Conservation (phyloP, 2,329 filamentous ascomycete genomes). For the Myriosclerotinia duriaeana region DNA sequence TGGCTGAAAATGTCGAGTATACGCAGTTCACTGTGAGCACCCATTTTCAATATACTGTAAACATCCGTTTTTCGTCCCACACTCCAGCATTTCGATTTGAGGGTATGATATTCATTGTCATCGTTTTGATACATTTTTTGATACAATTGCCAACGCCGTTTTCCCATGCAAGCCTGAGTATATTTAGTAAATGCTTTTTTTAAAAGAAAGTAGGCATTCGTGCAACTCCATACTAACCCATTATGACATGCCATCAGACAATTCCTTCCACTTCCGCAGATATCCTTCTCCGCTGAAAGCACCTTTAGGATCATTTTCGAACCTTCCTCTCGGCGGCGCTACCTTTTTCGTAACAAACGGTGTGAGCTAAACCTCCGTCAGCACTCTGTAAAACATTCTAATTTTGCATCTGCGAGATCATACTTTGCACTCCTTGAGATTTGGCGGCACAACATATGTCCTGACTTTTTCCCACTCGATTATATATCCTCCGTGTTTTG, state of each 20-base stretch:
- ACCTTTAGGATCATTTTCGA: slow-evolving; percentile 52
- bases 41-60: background rate
- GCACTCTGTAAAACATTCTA: background rate
- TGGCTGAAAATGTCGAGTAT: background rate
- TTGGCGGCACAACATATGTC: slow-evolving; percentile 79
- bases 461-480: slow-evolving; percentile 87
- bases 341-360: slow-evolving; percentile 72
- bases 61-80: background rate
- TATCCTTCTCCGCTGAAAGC: slow-evolving; percentile 62
- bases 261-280: slow-evolving; percentile 62
- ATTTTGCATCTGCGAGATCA: slow-evolving; percentile 28
- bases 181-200: background rate
- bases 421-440: slow-evolving; percentile 71
- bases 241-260: slow-evolving; percentile 18
- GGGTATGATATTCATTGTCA: slow-evolving; percentile 22
- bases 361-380: slow-evolving; percentile 60
- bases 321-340: slow-evolving; percentile 52
- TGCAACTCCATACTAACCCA: slow-evolving; percentile 5
- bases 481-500: slow-evolving; percentile 77
- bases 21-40: background rate
- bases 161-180: slow-evolving; percentile 20
- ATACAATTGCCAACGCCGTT: slow-evolving; percentile 26
- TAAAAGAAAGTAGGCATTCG: background rate
- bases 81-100: slow-evolving; percentile 4
- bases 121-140: slow-evolving; percentile 25